phyloP scores from a whole-genome alignment of 106 monocot species.

The Dendrobium chrysotoxum region DNA sequence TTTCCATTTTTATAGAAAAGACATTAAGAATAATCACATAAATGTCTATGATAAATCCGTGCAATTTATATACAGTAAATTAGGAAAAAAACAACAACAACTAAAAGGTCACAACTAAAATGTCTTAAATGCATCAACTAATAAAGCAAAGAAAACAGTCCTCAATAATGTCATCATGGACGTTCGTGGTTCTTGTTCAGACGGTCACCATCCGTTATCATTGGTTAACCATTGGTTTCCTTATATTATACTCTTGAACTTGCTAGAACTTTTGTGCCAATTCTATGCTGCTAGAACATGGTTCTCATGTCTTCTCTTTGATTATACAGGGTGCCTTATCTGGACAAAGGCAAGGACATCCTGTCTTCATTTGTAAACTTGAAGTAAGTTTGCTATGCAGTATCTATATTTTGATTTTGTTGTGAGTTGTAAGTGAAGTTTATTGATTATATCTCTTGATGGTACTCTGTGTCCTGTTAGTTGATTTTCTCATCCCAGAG shows the following conservation, averaged over 20 bases:
- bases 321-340: constrained; percentile 75
- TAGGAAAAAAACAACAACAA: too few relatives aligned
- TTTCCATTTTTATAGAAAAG: neutral
- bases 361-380: constrained; percentile 95
- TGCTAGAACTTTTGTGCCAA: neutral
- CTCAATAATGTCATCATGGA: neutral
- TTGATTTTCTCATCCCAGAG: too few relatives aligned
- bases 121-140: neutral
- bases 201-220: neutral
- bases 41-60: neutral
- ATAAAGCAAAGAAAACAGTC: neutral
- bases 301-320: constrained; percentile 8
- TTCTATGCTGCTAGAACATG: neutral
- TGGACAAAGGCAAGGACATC: constrained; percentile 96
- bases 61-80: neutral
- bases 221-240: neutral
- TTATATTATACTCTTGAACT: neutral
- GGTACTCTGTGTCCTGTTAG: too few relatives aligned
- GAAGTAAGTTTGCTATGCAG: constrained; percentile 63
- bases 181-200: neutral
- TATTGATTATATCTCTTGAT: neutral
- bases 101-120: neutral
- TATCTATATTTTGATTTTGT: neutral
- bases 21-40: neutral
- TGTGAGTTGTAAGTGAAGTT: neutral